phyloP scores from a whole-genome alignment of 164 flowering plant species.

The Magnolia kwangsiensis region DNA sequence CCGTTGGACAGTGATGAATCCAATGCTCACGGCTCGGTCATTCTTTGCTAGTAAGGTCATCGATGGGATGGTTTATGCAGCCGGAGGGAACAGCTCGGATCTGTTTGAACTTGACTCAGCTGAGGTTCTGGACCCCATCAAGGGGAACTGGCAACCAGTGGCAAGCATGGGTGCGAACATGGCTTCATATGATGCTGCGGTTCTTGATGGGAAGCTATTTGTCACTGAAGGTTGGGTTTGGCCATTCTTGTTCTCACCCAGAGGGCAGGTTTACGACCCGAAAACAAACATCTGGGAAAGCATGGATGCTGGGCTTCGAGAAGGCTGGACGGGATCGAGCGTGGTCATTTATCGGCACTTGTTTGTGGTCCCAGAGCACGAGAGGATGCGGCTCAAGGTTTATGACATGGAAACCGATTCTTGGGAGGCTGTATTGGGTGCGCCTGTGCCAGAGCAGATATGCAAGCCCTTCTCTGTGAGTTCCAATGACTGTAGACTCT shows the following conservation, averaged over 20 bases:
- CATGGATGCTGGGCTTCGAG: constrained; percentile 55
- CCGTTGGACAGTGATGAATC: constrained; percentile 63
- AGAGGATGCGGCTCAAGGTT: constrained; percentile 55
- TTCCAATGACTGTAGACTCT: constrained; percentile 42
- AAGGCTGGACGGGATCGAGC: constrained; percentile 76
- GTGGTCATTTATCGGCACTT: constrained; percentile 48
- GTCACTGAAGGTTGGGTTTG: constrained; percentile 77
- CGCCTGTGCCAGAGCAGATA: constrained; percentile 55
- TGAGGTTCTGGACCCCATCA: constrained; percentile 45
- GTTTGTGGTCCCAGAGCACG: constrained; percentile 64
- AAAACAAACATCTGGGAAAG: constrained; percentile 45
- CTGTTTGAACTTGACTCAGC: constrained; percentile 53
- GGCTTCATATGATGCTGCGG: constrained; percentile 62
- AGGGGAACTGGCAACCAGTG: constrained; percentile 45
- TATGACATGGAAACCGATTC: constrained; percentile 45
- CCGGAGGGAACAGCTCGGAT: constrained; percentile 57
- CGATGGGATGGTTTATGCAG: constrained; percentile 57
- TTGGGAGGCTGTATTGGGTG: constrained; percentile 56
- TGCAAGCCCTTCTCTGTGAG: constrained; percentile 59
- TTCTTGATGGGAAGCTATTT: constrained; percentile 54
- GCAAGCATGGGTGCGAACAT: constrained; percentile 49
- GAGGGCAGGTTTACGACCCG: constrained; percentile 68
- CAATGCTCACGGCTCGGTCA: constrained; percentile 56
- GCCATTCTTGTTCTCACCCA: constrained; percentile 59
- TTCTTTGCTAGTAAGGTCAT: constrained; percentile 56